A percentile compares a stretch with the other conserved stretches of the same genome.
phyloP scores from a whole-genome alignment of 805 yeast species.

The Teunomyces lycoperdinae region DNA sequence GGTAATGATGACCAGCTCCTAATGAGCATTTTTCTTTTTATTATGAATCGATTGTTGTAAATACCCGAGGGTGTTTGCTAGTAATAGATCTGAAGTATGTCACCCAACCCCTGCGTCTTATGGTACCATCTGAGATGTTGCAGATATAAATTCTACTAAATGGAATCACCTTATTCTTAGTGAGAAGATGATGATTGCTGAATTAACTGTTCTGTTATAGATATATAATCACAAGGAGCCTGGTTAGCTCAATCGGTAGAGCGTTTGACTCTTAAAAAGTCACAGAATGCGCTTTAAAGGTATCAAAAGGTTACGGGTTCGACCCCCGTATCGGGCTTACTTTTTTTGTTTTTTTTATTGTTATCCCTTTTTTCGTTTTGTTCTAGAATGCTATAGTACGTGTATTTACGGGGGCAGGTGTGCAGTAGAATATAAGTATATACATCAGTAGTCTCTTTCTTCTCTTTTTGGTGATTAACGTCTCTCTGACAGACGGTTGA shows the following conservation, averaged over 20 bases:
- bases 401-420: neutral
- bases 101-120: too few species aligned
- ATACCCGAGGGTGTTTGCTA: too few species aligned
- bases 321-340: constrained; percentile 4
- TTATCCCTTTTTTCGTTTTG: neutral
- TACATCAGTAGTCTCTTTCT: too few species aligned
- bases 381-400: neutral
- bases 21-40: too few species aligned
- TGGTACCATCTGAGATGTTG: too few species aligned
- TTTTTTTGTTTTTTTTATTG: neutral
- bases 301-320: constrained; percentile 4
- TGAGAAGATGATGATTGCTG: neutral
- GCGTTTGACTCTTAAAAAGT: constrained; percentile 3
- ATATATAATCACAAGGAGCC: neutral
- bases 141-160: neutral
- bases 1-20: too few species aligned
- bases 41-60: too few species aligned
- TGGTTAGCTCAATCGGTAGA: constrained; percentile 4
- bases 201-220: neutral
- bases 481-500: too few species aligned
- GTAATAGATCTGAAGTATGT: too few species aligned
- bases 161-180: neutral
- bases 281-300: neutral
- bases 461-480: too few species aligned
- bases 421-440: too few species aligned